Base-by-base conservation (phyloP, 495 filamentous ascomycete species). In the Aspergillus sclerotiicarbonarius region DNA sequence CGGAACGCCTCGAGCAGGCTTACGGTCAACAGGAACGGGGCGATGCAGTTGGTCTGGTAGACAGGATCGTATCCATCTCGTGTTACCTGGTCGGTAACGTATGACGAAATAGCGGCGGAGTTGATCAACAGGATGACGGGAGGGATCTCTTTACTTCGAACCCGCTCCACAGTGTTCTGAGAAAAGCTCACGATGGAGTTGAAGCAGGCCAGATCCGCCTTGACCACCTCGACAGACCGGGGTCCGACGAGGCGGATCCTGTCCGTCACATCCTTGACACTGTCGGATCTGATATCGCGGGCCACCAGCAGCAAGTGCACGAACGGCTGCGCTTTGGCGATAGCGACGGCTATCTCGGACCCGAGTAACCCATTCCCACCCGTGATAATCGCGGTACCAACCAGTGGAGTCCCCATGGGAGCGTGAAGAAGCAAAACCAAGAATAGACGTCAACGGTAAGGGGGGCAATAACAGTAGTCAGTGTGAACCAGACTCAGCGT, bases 11-110 rank as follows among this genome's bases (percentile, higher is more conserved):
- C 75, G 6, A 77, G 67, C 43, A 77, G 53, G 51, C 68, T 70
- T 48, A 77, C 62, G 20, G 74, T 77, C 56, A 75, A 64, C 52
- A 76, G 62, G 57, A 77, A 72, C 15, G 71, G 71, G 4, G 73
- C 66, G 12, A 77, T 58, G 41, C 73, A 75, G 58, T 76, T 77
- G 20, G 68, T 75, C 56, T 77, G 73, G 55, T 76, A 77, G 10
- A 76, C 73, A 0, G 71, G 67, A 48, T 77, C 73, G 57, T 69
- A 69, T 19, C 73, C 73, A 55, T 75, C 73, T 48, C 64, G 58
- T 35, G 73, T 77, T 19, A 69, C 59, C 13, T 70, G 63, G 39
- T 75, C 73, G 35, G 63, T 54, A 13, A 64, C 67, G 55, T 71
- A 76, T 33, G 75, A 77, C 21, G 69, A 62, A 44, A 64, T 65